Evolutionary conservation across 2,329 filamentous ascomycete genomes (phyloP).

Genomic region (Talaromyces sp.): DNA sequence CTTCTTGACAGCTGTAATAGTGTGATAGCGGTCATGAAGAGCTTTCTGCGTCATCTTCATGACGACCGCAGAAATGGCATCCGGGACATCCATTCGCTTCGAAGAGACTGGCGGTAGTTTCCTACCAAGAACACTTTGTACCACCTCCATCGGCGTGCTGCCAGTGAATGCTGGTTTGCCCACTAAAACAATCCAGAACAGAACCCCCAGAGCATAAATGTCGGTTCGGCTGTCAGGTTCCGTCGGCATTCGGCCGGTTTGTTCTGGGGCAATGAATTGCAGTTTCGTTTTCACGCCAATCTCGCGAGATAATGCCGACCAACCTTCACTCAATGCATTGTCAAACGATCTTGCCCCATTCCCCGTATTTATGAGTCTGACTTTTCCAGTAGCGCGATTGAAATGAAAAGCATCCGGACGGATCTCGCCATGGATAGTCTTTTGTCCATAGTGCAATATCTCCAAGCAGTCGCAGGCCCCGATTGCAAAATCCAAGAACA

Average conservation of each 20-base stretch:
- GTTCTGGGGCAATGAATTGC: conserved; percentile 88
- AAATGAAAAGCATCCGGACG: conserved; percentile 89
- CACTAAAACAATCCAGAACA: conserved; percentile 83
- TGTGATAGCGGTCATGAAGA: conserved; percentile 84
- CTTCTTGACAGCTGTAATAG: conserved; percentile 76
- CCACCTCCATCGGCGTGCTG: conserved; percentile 77
- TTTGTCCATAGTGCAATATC: conserved; percentile 82
- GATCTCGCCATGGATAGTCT: conserved; percentile 85
- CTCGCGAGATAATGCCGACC: conserved; percentile 78
- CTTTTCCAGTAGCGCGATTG: conserved; percentile 63
- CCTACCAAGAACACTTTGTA: conserved; percentile 80
- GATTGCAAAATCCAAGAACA: conserved; percentile 87
- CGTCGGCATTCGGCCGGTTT: conserved; percentile 86
- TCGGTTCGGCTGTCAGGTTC: conserved; percentile 90
- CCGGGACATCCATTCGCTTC: conserved; percentile 76
- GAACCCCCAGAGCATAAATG: conserved; percentile 84
- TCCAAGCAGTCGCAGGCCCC: conserved; percentile 83
- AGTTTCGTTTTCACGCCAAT: conserved; percentile 84
- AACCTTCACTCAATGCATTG: conserved; percentile 82
- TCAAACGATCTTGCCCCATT: conserved; percentile 85
- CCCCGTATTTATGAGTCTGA: conserved; percentile 80
- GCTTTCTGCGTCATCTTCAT: conserved; percentile 90
- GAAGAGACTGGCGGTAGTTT: conserved; percentile 73
- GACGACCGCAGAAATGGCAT: conserved; percentile 75
- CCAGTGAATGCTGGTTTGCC: conserved; percentile 78